These are phyloP conservation scores for Corymbia citriodora DNA, from an alignment of 441 rosid species.

Conservation along the genomic window DNA sequence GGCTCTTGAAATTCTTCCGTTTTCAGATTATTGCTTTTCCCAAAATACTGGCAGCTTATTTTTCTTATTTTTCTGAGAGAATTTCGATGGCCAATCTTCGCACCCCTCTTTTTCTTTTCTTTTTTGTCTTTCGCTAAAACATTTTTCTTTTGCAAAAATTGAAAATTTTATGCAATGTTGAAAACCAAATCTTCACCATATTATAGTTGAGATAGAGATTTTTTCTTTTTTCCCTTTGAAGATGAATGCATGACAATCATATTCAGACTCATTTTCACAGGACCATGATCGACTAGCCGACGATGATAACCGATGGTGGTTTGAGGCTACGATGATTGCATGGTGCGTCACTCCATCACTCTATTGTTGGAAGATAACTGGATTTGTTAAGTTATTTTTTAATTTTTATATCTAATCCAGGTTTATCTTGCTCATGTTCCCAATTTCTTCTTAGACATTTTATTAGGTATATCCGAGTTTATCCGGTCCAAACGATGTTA, in stretches of 20 bases:
- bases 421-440: rapidly evolving
- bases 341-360: not conserved
- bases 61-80: not conserved
- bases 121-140: not conserved
- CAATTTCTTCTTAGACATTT: rapidly evolving
- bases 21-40: too few relatives aligned
- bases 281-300: too few relatives aligned
- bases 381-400: not conserved
- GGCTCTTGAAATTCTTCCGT: too few relatives aligned
- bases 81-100: too few relatives aligned
- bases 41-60: not conserved
- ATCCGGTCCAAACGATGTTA: rapidly evolving
- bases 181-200: not conserved
- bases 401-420: not conserved
- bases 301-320: not conserved
- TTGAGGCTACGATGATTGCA: not conserved
- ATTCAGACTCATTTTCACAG: too few relatives aligned
- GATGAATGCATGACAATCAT: too few relatives aligned
- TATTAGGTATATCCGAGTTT: not conserved
- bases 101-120: not conserved
- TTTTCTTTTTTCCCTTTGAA: too few relatives aligned
- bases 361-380: not conserved
- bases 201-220: too few relatives aligned
- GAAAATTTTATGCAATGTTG: not conserved
- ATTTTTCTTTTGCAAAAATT: too few relatives aligned